Evolutionary conservation across 106 monocot species (phyloP), one percentile per base, ranked within the genome.

Genomic region (Allium fistulosum): DNA sequence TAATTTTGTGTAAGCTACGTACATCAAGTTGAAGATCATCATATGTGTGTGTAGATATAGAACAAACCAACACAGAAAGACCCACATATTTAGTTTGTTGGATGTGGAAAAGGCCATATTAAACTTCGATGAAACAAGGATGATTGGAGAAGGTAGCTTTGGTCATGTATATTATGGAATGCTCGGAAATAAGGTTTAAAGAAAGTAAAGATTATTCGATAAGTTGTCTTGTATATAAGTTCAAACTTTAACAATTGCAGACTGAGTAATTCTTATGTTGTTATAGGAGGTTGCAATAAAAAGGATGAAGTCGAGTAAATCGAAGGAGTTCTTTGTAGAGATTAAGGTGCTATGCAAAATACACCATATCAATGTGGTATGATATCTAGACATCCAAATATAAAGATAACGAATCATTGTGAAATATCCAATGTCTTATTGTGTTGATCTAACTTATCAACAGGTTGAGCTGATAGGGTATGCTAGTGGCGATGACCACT

Each of bases 341-440:
- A 70, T 84, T 22, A 84, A 77, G 57, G 80, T 74, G 53, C 27
- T 84, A 37, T 84, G 84, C 68, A 84, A 71, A 80, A 70, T 84
- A 10, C 77, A 84, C 70, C 84, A 84, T 60, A 84, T 80, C 15
- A 80, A 84, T 59, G 80, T 22, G 22, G 22, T 22, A 22, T 22
- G 22, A 22, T 22, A 22, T 22, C 22, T 57, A 12, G 15, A 14
- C 6, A 15, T 63, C 17, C 9, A 48, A 4, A 46, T 15, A 48
- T 17, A 10, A 7, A 13, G 17, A 51, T 69, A 57, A 22, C 9
- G 9, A 22, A 22, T 22, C 22, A 22, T 22, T 22, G 22, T 22
- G 22, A 22, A 22, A 22, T 22, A 22, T 22, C 22, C 22, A 22
- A 22, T 22, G 22, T 22, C 22, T 22, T 22, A 22, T 22, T 69